Evolutionary conservation across 805 yeast genomes (phyloP).

Genomic region (Candida easanensis): DNA sequence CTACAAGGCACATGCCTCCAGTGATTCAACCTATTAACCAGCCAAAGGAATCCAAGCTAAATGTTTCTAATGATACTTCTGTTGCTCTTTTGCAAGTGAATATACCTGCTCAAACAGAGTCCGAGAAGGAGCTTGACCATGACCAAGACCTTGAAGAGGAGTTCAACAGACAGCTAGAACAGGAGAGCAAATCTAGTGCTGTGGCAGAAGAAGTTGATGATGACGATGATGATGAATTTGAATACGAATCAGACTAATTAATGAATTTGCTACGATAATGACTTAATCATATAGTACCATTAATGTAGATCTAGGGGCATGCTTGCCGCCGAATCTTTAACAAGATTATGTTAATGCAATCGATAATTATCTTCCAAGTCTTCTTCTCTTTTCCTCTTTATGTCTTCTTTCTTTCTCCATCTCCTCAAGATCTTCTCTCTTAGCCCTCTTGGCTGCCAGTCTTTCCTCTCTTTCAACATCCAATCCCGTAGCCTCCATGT

Average conservation of each 20-base stretch:
- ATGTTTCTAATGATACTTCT: no score
- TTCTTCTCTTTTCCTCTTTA: slow-evolving; percentile 46
- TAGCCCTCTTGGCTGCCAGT: slow-evolving; percentile 63
- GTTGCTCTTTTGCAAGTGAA: no score
- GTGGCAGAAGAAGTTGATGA: slow-evolving; percentile 3
- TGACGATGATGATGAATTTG: slow-evolving; percentile 39
- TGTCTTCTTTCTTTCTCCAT: slow-evolving; percentile 53
- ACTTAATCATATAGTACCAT: background rate
- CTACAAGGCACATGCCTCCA: no score
- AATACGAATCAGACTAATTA: slow-evolving; percentile 33
- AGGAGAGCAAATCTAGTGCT: slow-evolving; percentile 7
- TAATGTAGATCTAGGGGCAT: no score
- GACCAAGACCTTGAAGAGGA: slow-evolving; percentile 21
- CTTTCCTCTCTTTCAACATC: slow-evolving; percentile 85
- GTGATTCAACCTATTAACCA: no score
- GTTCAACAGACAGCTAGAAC: slow-evolving; percentile 12
- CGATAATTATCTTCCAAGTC: slow-evolving; percentile 23
- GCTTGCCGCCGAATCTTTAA: no score
- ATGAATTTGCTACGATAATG: background rate
- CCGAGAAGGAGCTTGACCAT: slow-evolving; percentile 5
- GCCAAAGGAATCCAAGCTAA: no score
- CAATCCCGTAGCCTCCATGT: slow-evolving; percentile 94
- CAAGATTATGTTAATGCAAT: no score
- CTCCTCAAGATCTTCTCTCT: slow-evolving; percentile 73
- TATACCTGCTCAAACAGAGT: no score